Conservation (phyloP, 1,284 basidiomycete genomes). For the Stereum hirsutum region DNA sequence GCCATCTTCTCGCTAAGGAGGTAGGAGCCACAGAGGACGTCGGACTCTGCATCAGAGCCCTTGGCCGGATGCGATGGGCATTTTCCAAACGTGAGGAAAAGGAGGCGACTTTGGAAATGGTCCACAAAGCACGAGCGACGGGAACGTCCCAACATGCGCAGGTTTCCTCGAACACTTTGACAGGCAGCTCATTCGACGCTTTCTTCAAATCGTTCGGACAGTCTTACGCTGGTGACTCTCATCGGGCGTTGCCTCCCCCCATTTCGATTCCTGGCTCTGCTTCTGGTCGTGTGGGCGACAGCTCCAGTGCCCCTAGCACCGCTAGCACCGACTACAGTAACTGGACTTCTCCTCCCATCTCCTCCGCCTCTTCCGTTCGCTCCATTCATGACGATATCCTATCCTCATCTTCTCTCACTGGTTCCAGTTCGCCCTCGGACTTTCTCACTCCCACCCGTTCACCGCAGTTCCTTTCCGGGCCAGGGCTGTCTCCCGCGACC, state of each 20-base stretch:
- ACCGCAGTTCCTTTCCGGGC: not conserved
- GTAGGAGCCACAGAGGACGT: conserved; percentile 60
- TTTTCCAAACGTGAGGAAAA: conserved; percentile 68
- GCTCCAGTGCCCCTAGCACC: conserved; percentile 22
- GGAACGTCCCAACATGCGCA: conserved; percentile 4
- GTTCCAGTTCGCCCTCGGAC: conserved; percentile 3
- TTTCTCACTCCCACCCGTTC: not conserved
- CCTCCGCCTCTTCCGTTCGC: conserved; percentile 15
- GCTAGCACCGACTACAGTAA: conserved; percentile 22
- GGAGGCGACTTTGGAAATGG: conserved; percentile 47
- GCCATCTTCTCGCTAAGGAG: conserved; percentile 54
- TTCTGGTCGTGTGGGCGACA: conserved; percentile 11
- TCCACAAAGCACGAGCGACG: conserved; percentile 40
- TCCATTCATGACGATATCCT: conserved; percentile 5
- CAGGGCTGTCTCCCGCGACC: not conserved
- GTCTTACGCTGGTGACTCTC: no score
- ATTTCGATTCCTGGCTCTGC: conserved; percentile 21
- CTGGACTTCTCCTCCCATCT: conserved; percentile 18
- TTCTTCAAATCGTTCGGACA: no score
- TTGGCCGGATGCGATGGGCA: conserved; percentile 74
- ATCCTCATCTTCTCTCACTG: not conserved
- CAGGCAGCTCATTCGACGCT: conserved; percentile 12
- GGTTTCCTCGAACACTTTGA: no score
- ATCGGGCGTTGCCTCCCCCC: conserved; percentile 18
- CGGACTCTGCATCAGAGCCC: conserved; percentile 57